These are phyloP conservation scores for Paramecium primaurelia DNA, from an alignment of 73 alveolate species.

Conservation along the genomic window DNA sequence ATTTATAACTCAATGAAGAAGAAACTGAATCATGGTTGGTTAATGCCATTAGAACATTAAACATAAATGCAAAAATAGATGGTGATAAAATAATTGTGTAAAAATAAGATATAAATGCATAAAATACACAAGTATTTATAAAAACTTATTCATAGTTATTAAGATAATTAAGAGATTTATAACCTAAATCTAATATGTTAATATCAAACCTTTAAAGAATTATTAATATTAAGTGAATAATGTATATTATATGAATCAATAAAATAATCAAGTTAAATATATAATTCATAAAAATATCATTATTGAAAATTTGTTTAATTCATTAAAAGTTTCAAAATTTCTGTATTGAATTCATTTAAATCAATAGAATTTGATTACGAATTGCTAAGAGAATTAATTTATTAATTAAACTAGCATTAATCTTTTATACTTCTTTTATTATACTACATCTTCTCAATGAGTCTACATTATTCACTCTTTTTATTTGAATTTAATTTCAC, in stretches of 20 bases:
- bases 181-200: background rate
- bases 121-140: background rate
- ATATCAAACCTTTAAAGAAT: background rate
- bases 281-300: background rate
- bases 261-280: background rate
- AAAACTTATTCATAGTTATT: background rate
- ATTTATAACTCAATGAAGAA: background rate
- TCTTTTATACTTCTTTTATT: background rate
- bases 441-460: background rate
- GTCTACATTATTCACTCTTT: background rate
- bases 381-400: background rate
- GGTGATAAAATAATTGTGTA: background rate
- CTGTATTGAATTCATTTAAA: background rate
- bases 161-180: background rate
- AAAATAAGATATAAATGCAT: background rate
- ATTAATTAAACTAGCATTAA: background rate
- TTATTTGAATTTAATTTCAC: background rate
- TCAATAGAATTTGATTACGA: background rate
- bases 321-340: background rate
- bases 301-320: background rate
- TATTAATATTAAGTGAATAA: background rate
- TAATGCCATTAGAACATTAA: background rate
- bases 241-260: background rate
- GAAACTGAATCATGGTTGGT: slow-evolving; percentile 22
- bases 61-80: background rate